Percentiles rank a stretch among this genome's conserved stretches.
phyloP scores from a whole-genome alignment of 257 asterid genomes.

The Knoxia roxburghii region DNA sequence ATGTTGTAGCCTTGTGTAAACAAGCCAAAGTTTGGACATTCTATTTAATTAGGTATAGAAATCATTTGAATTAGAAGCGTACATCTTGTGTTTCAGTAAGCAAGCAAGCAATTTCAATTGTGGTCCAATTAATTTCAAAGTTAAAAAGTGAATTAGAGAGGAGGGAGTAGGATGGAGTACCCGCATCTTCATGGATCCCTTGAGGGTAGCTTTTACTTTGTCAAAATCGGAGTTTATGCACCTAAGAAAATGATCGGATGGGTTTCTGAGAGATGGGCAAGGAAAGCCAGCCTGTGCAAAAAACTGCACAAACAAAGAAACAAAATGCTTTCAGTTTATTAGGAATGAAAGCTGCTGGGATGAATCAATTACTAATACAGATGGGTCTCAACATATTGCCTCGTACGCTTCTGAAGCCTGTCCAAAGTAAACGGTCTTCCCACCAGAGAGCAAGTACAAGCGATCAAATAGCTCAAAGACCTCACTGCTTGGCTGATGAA shows the following conservation, averaged over 20 bases:
- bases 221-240: conserved; percentile 93
- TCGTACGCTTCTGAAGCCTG: conserved; percentile 88
- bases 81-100: no score
- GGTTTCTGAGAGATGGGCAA: conserved; percentile 86
- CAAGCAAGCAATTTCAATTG: no score
- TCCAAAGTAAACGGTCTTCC: conserved; percentile 90
- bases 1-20: no score
- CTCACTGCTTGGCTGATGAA: conserved; percentile 98
- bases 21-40: no score
- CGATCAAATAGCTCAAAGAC: conserved; percentile 92
- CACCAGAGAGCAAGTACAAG: conserved; percentile 79
- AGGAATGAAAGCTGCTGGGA: no score
- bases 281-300: conserved; percentile 97
- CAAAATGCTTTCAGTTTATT: no score
- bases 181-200: conserved; percentile 95
- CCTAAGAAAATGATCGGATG: conserved; percentile 90
- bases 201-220: conserved; percentile 96
- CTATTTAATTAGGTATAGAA: no score
- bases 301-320: conserved; percentile 42
- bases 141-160: neutral
- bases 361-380: no score
- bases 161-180: conserved; percentile 28
- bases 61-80: no score
- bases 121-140: no score
- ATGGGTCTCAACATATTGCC: no score